These are phyloP conservation scores for Elsinoe australis DNA, from an alignment of 2,329 filamentous ascomycete species.

Conservation along the genomic window DNA sequence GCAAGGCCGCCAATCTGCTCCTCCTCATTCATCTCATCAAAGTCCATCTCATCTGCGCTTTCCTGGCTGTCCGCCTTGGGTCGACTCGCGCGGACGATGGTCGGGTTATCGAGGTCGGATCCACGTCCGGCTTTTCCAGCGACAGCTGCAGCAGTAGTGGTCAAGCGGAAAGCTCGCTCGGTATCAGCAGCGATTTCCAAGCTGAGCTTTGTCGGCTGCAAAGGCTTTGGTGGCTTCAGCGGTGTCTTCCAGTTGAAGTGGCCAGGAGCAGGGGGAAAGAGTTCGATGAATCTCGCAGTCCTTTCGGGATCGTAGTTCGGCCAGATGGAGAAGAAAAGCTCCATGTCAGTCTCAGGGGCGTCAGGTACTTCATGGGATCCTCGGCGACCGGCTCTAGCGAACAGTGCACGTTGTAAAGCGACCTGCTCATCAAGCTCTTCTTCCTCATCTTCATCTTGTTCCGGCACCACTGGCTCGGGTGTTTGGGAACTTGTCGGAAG, in stretches of 20 bases:
- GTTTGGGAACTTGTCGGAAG: slow-evolving; percentile 9
- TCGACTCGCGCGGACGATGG: slow-evolving; percentile 41
- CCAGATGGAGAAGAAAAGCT: slow-evolving; percentile 71
- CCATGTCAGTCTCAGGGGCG: slow-evolving; percentile 63
- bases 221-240: slow-evolving; percentile 66
- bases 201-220: slow-evolving; percentile 79
- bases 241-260: slow-evolving; percentile 73
- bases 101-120: slow-evolving; percentile 47
- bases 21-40: slow-evolving; percentile 42
- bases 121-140: slow-evolving; percentile 41
- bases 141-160: slow-evolving; percentile 46
- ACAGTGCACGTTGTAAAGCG: slow-evolving; percentile 28
- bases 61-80: slow-evolving; percentile 43
- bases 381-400: slow-evolving; percentile 38
- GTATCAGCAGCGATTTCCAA: slow-evolving; percentile 81
- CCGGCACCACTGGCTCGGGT: slow-evolving; percentile 18
- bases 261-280: slow-evolving; percentile 74
- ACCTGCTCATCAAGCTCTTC: slow-evolving; percentile 25
- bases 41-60: slow-evolving; percentile 29
- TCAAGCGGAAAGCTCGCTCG: slow-evolving; percentile 75
- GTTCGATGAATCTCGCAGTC: slow-evolving; percentile 69
- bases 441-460: slow-evolving; percentile 25
- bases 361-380: slow-evolving; percentile 49
- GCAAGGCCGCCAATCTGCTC: slow-evolving; percentile 68
- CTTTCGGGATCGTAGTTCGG: slow-evolving; percentile 71